Percentiles rank a stretch among this genome's conserved stretches.
Evolutionary conservation across 306 rosid genomes (phyloP).

Genomic region (Prunus campanulata): DNA sequence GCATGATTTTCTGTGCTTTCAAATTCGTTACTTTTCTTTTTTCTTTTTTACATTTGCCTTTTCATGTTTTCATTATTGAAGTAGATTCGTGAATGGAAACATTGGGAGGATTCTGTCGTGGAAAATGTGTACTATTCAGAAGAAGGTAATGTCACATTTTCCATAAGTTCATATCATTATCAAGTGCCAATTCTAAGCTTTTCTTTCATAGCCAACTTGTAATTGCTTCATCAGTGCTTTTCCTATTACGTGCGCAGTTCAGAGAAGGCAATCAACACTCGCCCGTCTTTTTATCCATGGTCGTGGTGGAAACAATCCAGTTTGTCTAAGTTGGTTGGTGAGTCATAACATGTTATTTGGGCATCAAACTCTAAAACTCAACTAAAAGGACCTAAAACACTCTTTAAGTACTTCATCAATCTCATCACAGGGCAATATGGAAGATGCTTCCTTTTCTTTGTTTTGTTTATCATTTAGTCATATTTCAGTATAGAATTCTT

Average conservation of each 20-base stretch:
- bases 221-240: too few relatives aligned
- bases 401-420: too few relatives aligned
- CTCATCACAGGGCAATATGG: too few relatives aligned
- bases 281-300: conserved; percentile 21
- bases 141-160: not conserved
- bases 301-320: conserved; percentile 24
- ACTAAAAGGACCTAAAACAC: not conserved
- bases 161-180: not conserved
- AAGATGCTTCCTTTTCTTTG: too few relatives aligned
- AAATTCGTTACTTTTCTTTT: not conserved
- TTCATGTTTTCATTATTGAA: not conserved
- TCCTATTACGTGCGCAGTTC: not conserved
- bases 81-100: conserved; percentile 33
- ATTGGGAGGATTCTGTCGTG: conserved; percentile 32
- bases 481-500: too few relatives aligned
- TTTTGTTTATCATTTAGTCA: too few relatives aligned
- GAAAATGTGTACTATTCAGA: conserved; percentile 11
- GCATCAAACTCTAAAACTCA: not conserved
- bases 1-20: not conserved
- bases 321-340: conserved; percentile 29
- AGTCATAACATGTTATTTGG: not conserved
- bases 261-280: conserved; percentile 15
- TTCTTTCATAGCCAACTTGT: not conserved
- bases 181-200: not conserved
- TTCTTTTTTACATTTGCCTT: not conserved